These are phyloP conservation scores for Pisolithus thermaeus DNA, from an alignment of 1,284 basidiomycete genomes.

Conservation along the genomic window DNA sequence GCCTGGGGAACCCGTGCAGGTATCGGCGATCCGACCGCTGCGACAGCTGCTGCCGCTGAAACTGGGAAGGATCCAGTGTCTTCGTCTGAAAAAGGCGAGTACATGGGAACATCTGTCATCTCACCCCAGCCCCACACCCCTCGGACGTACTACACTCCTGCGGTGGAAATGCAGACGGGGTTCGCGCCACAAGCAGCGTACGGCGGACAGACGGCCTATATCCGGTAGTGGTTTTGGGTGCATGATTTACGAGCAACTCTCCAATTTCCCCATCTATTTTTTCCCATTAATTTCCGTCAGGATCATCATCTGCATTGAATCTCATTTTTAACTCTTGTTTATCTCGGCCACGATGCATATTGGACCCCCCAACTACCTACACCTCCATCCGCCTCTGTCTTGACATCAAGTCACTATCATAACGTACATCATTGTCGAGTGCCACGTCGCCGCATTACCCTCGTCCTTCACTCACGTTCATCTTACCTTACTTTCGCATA, in stretches of 20 bases:
- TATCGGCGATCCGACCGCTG: conserved; percentile 74
- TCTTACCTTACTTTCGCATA: not conserved
- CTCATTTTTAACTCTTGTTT: not conserved
- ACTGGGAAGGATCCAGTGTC: not conserved
- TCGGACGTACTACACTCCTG: not conserved
- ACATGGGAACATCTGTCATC: not conserved
- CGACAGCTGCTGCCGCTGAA: conserved; percentile 53
- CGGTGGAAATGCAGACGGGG: conserved; percentile 6
- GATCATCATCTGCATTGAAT: not conserved
- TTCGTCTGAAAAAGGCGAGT: conserved; percentile 6
- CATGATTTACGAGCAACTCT: not conserved
- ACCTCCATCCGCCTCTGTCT: not conserved
- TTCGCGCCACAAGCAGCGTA: conserved; percentile 3
- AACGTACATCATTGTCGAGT: not conserved
- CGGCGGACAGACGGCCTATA: conserved; percentile 6
- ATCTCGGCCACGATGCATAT: not conserved
- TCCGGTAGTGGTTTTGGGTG: not conserved
- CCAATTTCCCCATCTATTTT: not conserved
- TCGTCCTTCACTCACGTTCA: not conserved
- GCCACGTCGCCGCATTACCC: not conserved
- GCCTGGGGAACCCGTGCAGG: conserved; percentile 90
- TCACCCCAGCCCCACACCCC: not conserved
- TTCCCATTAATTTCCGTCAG: not conserved
- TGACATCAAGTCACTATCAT: not conserved
- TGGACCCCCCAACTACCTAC: not conserved